Percentiles rank a stretch among this genome's conserved stretches.
Conservation (phyloP, 2,329 filamentous ascomycete species). For the Dothiorella sarmentorum region DNA sequence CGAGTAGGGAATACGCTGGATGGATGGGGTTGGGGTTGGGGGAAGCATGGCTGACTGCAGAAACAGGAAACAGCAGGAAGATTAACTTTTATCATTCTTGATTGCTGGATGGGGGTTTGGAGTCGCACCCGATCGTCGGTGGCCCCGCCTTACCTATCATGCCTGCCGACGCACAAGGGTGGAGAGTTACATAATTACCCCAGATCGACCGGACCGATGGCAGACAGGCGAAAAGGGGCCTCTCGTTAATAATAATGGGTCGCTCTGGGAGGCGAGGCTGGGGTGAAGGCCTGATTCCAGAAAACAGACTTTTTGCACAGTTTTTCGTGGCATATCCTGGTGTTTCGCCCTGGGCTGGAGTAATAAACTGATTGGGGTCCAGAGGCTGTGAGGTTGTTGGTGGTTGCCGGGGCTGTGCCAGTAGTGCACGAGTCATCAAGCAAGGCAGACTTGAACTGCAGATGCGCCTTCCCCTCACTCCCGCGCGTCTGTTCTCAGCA, state of each 20-base stretch:
- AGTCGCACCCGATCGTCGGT: neutral
- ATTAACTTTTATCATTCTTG: neutral
- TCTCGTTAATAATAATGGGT: neutral
- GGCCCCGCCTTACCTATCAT: slow-evolving; percentile 5
- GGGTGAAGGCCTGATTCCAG: neutral
- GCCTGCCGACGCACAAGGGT: neutral
- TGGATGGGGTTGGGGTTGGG: neutral
- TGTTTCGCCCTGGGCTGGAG: neutral
- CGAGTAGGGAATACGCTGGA: slow-evolving; percentile 21
- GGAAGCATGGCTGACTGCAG: neutral
- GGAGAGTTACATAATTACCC: slow-evolving; percentile 4
- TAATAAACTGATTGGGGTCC: slow-evolving; percentile 6
- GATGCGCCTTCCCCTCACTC: neutral
- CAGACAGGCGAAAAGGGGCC: neutral
- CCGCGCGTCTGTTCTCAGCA: neutral
- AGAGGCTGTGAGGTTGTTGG: slow-evolving; percentile 7
- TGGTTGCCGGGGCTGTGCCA: neutral
- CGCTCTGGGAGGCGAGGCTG: neutral
- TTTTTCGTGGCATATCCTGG: neutral
- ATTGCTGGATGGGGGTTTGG: neutral
- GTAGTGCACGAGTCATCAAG: neutral
- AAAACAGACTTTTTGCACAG: neutral
- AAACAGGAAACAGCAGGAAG: neutral
- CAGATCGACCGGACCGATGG: slow-evolving; percentile 5
- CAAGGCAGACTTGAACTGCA: neutral